phyloP scores from a whole-genome alignment of 768 basidiomycete genomes.

The Boletus coccyginus region DNA sequence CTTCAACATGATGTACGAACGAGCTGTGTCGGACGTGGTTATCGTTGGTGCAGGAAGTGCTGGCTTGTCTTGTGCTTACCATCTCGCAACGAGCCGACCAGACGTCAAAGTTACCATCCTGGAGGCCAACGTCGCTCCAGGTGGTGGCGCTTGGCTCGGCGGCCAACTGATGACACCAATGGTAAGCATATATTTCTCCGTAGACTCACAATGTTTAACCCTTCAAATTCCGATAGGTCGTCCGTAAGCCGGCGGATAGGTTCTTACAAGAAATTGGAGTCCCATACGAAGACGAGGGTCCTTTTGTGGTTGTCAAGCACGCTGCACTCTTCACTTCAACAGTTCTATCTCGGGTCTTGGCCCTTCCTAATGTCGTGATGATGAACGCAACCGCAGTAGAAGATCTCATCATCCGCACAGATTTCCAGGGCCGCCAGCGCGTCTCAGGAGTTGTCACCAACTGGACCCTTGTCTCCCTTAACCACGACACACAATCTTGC shows the following conservation, averaged over 20 bases:
- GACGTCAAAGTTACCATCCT: slow-evolving; percentile 65
- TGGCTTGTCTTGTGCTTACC: slow-evolving; percentile 73
- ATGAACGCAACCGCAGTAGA: slow-evolving; percentile 83
- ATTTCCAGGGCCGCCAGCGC: slow-evolving; percentile 40
- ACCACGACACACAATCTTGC: slow-evolving; percentile 75
- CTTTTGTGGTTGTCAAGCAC: slow-evolving; percentile 78
- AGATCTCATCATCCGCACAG: slow-evolving; percentile 68
- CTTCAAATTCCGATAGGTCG: slow-evolving; percentile 43
- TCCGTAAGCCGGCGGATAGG: slow-evolving; percentile 72
- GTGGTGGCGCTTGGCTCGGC: slow-evolving; percentile 76
- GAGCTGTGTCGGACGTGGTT: slow-evolving; percentile 73
- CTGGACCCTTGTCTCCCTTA: slow-evolving; percentile 49
- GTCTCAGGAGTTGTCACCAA: slow-evolving; percentile 55
- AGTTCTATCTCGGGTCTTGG: slow-evolving; percentile 65
- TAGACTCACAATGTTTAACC: background rate
- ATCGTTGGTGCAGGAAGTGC: slow-evolving; percentile 73
- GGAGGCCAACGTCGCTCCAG: slow-evolving; percentile 78
- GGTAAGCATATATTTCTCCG: slow-evolving; percentile 37
- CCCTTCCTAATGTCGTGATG: slow-evolving; percentile 67
- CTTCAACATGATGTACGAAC: slow-evolving; percentile 71
- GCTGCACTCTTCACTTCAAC: slow-evolving; percentile 81
- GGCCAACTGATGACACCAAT: slow-evolving; percentile 79
- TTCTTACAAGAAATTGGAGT: slow-evolving; percentile 71
- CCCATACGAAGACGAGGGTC: slow-evolving; percentile 74
- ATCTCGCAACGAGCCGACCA: slow-evolving; percentile 62